Evolutionary conservation across 2,329 filamentous ascomycete species (phyloP).

Genomic region (Coleophoma eucalyptorum): DNA sequence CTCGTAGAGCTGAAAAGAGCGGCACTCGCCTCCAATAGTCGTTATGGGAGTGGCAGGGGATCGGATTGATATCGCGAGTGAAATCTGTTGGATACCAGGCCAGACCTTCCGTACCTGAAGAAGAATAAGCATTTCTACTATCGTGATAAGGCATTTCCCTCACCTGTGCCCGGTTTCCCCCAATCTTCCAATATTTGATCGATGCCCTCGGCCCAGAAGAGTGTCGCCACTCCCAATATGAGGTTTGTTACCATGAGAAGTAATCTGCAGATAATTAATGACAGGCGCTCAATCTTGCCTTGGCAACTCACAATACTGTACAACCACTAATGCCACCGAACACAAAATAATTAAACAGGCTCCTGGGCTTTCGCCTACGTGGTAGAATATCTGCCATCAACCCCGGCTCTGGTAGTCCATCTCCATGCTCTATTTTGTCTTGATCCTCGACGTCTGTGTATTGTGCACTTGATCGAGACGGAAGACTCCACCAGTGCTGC

Average conservation of each 20-base stretch:
- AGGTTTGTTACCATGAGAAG: constrained; percentile 30
- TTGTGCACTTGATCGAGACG: too few relatives aligned
- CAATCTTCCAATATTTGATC: constrained; percentile 29
- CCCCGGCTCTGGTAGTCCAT: too few relatives aligned
- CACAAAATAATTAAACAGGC: constrained; percentile 23
- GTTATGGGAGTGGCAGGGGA: constrained; percentile 64
- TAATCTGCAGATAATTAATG: constrained; percentile 16
- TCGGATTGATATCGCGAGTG: constrained; percentile 46
- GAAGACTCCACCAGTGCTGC: neutral
- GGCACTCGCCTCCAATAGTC: constrained; percentile 66
- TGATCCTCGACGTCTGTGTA: too few relatives aligned
- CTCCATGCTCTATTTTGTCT: too few relatives aligned
- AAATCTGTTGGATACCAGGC: constrained; percentile 47
- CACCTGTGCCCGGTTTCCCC: constrained; percentile 31
- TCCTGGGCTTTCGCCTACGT: too few relatives aligned
- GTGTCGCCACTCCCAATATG: constrained; percentile 24
- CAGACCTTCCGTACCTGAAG: constrained; percentile 31
- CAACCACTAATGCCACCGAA: constrained; percentile 32
- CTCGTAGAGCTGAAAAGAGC: constrained; percentile 56
- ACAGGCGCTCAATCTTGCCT: neutral
- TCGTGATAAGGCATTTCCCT: neutral
- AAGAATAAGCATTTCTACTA: neutral
- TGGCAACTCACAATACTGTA: constrained; percentile 29
- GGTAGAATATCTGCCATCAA: too few relatives aligned
- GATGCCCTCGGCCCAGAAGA: constrained; percentile 25